Conservation (phyloP, 164 flowering plant species). For the Litsea cubeba region DNA sequence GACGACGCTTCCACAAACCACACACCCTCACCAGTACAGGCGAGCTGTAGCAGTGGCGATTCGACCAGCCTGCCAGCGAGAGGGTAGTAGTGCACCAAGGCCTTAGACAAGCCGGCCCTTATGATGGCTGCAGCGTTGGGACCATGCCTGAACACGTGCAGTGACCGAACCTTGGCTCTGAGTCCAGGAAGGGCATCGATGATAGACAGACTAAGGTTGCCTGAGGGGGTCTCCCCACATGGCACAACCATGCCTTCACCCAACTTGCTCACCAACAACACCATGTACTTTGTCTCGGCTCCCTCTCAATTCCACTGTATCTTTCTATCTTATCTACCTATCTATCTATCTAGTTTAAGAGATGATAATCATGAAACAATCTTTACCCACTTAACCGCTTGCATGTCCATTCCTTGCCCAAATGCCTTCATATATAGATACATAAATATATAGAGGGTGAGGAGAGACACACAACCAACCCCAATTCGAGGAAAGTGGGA, state of each 20-base stretch:
- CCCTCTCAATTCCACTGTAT: too few species aligned
- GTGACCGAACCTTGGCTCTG: conserved; percentile 38
- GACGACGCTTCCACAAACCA: conserved; percentile 59
- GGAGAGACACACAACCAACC: too few species aligned
- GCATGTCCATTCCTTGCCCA: too few species aligned
- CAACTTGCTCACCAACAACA: too few species aligned
- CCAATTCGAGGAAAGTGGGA: too few species aligned
- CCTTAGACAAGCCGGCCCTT: conserved; percentile 44
- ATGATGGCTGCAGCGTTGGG: conserved; percentile 31
- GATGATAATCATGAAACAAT: too few species aligned
- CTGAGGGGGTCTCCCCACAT: conserved; percentile 31
- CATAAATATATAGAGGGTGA: too few species aligned
- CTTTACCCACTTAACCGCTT: too few species aligned
- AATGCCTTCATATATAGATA: too few species aligned
- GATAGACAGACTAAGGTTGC: conserved; percentile 34
- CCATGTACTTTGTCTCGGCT: too few species aligned
- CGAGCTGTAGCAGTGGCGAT: conserved; percentile 21
- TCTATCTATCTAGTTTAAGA: too few species aligned
- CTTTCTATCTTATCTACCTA: too few species aligned
- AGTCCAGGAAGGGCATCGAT: conserved; percentile 43
- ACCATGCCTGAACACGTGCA: conserved; percentile 50
- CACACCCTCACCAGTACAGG: conserved; percentile 48
- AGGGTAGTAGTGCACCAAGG: conserved; percentile 63
- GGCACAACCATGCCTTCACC: conserved; percentile 17
- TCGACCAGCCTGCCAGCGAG: conserved; percentile 53